Base-by-base conservation (phyloP, 2,329 filamentous ascomycete genomes). In the Graphiopsis chlorocephala region DNA sequence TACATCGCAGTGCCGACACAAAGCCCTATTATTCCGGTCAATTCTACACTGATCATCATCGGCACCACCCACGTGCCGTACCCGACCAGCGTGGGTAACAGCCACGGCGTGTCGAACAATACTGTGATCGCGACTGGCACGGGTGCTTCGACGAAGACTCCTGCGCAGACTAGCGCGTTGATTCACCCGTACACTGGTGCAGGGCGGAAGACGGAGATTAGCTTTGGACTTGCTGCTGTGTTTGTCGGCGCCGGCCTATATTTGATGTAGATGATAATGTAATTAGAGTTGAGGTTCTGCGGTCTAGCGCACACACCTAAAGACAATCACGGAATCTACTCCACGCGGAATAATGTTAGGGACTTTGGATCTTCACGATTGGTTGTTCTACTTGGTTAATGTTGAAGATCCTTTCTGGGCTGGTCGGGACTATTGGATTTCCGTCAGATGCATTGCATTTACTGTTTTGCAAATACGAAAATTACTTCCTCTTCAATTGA, bases 181-280 rank as follows among this genome's bases (percentile, higher is more conserved):
- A 31, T 25, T 20, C 52, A 35, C 31, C 52, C 52, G 15, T 64
- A 64, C 61, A 64, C 61, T 48, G 61, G 61, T 26, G 52, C 61
- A 64, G 61, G 28, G 33, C 14, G 28, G 0, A 29, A 33, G 26
- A 47, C 53, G 20, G 52, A 57, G 38, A n/a, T 58, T 31, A 58
- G 35, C 45, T 25, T 64, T 26, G 61, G 61, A 25, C n/a, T 58
- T 26, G 38, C 45, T 14, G 38, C 61, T 25, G 17, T 64, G 23
- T 23, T 64, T 15, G 38, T 57, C 28, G 52, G 38, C 12, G 38
- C 61, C 4, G 23, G 52, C 38, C 26, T 58, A n/a, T 45, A 58
- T 29, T n/a, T 64, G 29, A 56, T 63, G 38, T 63, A 63, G 28
- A 61, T 26, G 26, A 45, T 61, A 61, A 52, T 45, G 33, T 58